Conservation (phyloP, 768 basidiomycete species). For the Amanita pallidorosea region DNA sequence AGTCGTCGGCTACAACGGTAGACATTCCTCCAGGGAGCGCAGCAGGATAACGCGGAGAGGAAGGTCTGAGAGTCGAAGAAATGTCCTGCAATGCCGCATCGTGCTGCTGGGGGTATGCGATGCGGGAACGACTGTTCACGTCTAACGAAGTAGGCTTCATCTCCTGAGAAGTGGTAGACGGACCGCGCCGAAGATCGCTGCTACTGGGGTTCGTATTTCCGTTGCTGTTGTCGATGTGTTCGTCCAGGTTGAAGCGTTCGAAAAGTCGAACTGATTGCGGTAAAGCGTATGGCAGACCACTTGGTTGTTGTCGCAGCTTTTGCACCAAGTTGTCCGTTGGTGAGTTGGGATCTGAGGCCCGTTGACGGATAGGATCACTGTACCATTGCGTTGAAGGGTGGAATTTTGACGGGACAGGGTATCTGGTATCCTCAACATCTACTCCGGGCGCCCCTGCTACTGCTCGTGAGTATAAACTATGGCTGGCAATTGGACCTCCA, state of each 20-base stretch:
- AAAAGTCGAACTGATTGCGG: slow-evolving; percentile 33
- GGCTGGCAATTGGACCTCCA: slow-evolving; percentile 20
- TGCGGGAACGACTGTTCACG: slow-evolving; percentile 18
- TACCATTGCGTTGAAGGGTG: not conserved
- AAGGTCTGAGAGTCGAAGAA: slow-evolving; percentile 16
- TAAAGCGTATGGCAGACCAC: slow-evolving; percentile 32
- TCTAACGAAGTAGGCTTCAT: slow-evolving; percentile 19
- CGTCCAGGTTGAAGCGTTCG: slow-evolving; percentile 44
- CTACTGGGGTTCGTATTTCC: not conserved
- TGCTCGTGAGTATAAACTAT: slow-evolving; percentile 36
- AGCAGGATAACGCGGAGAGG: slow-evolving; percentile 34
- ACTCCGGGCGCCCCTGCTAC: slow-evolving; percentile 40
- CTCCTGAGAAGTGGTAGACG: slow-evolving; percentile 25
- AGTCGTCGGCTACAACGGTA: slow-evolving; percentile 7
- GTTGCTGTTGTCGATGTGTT: slow-evolving; percentile 9
- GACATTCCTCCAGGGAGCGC: slow-evolving; percentile 6
- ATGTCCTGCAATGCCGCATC: slow-evolving; percentile 14
- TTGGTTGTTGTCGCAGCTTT: slow-evolving; percentile 24
- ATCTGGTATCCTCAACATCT: slow-evolving; percentile 56
- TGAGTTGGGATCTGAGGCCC: not conserved
- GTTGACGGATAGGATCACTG: not conserved
- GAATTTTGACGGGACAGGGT: slow-evolving; percentile 25
- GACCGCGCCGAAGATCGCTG: slow-evolving; percentile 18
- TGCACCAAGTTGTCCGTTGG: slow-evolving; percentile 10
- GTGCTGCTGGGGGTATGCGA: slow-evolving; percentile 13